Percentiles rank a stretch among this genome's conserved stretches.
Evolutionary conservation across 139 green algal species (phyloP).

Genomic region (Chlorella sp.): DNA sequence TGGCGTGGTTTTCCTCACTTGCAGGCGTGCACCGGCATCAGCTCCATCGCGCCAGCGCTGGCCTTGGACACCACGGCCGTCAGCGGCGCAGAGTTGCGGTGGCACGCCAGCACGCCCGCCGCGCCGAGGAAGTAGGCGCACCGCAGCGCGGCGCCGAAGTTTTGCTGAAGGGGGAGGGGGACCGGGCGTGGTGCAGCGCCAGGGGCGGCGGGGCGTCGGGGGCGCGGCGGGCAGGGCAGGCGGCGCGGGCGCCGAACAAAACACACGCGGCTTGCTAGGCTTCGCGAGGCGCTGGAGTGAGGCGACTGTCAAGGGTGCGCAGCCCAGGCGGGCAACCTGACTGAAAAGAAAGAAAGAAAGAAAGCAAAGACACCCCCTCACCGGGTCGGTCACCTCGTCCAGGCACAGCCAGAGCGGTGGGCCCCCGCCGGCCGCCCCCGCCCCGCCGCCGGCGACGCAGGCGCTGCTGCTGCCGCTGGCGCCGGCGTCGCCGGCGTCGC

Average conservation of each 20-base stretch:
- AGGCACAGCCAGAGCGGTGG: slow-evolving; percentile 84
- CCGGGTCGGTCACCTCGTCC: slow-evolving; percentile 87
- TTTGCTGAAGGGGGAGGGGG: slow-evolving; percentile 68
- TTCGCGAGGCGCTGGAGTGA: too few relatives aligned
- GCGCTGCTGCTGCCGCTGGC: too few relatives aligned
- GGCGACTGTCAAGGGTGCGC: too few relatives aligned
- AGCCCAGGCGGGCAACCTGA: neutral
- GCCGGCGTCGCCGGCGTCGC: too few relatives aligned
- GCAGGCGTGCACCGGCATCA: slow-evolving; percentile 63
- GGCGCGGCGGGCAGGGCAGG: too few relatives aligned
- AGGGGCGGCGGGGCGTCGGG: neutral
- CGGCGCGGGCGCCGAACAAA: too few relatives aligned
- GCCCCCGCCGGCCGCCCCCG: neutral
- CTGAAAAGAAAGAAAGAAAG: neutral
- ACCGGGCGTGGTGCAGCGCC: neutral
- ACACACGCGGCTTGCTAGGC: too few relatives aligned
- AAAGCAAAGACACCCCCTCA: slow-evolving; percentile 28
- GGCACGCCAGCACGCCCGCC: slow-evolving; percentile 78
- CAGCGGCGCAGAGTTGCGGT: slow-evolving; percentile 85
- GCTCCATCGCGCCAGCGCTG: slow-evolving; percentile 84
- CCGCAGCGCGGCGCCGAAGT: slow-evolving; percentile 89
- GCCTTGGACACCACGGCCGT: slow-evolving; percentile 83
- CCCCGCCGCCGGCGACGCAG: neutral
- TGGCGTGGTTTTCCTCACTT: too few relatives aligned
- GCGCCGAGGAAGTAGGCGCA: slow-evolving; percentile 86